A percentile compares a stretch with the other conserved stretches of the same genome.
Evolutionary conservation across 371 early-diverging fungal genomes (phyloP).

Genomic region (Coemansia sp.): DNA sequence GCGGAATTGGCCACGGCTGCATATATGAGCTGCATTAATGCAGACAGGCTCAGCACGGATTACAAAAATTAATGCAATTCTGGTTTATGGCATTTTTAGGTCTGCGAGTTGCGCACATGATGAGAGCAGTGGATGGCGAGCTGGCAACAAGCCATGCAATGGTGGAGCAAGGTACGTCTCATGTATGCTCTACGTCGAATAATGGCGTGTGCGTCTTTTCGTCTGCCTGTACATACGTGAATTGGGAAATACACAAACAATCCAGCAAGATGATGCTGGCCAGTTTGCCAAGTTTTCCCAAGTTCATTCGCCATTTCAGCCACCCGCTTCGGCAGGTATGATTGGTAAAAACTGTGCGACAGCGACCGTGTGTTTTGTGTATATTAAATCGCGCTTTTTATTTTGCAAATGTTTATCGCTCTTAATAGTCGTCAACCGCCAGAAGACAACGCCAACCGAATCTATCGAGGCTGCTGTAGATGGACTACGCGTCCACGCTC

Average conservation of each 20-base stretch:
- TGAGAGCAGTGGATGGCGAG: slow-evolving; percentile 8
- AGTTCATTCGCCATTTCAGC: slow-evolving; percentile 3
- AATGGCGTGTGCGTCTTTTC: background rate
- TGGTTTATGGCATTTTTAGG: slow-evolving; percentile 12
- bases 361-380: background rate
- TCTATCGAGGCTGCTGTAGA: slow-evolving; percentile 1
- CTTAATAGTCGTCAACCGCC: background rate
- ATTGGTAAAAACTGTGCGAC: slow-evolving; percentile 5
- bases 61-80: background rate
- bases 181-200: background rate
- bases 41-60: background rate
- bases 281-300: background rate
- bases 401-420: background rate
- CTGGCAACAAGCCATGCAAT: slow-evolving; percentile 6
- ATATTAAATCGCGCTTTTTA: background rate
- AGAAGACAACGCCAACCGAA: too few species aligned
- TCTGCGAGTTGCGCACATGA: slow-evolving; percentile 21
- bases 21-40: background rate
- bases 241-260: background rate
- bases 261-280: background rate
- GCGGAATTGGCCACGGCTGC: slow-evolving; percentile 1
- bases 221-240: background rate
- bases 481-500: slow-evolving; percentile 3
- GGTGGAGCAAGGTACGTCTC: slow-evolving; percentile 17
- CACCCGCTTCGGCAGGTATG: background rate